phyloP scores from a whole-genome alignment of 75 land plant species.

The Chamaecyparis obtusa region DNA sequence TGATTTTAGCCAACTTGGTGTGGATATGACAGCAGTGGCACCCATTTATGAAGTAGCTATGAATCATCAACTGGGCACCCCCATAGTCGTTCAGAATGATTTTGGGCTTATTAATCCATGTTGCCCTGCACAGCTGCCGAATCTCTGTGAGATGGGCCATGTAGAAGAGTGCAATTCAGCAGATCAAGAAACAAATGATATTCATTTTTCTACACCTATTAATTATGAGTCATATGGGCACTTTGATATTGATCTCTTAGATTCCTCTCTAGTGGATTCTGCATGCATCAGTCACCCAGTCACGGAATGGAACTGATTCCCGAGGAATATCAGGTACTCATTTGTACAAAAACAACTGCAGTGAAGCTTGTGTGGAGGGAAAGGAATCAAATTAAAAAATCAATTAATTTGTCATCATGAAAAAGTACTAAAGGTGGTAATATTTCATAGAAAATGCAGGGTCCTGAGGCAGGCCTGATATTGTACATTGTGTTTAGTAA shows the following conservation, averaged over 20 bases:
- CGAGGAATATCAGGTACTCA: background rate
- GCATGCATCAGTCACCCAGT: constrained; percentile 1
- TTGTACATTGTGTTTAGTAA: background rate
- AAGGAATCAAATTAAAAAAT: background rate
- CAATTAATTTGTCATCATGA: background rate
- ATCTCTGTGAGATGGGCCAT: background rate
- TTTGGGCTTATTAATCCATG: background rate
- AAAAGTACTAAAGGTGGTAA: background rate
- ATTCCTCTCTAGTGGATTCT: background rate
- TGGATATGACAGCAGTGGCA: background rate
- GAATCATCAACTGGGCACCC: background rate
- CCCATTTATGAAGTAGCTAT: background rate
- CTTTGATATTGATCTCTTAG: background rate
- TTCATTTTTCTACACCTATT: background rate
- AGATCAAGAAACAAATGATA: background rate
- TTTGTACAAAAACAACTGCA: background rate
- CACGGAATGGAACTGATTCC: background rate
- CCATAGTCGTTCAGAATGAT: background rate
- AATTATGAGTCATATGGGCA: background rate
- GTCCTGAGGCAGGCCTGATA: background rate
- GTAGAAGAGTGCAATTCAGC: constrained; percentile 9
- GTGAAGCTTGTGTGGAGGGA: background rate
- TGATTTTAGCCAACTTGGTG: background rate
- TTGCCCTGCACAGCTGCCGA: background rate
- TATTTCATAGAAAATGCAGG: no score